Evolutionary conservation across 108 stramenopile genomes (phyloP).

Genomic region (Cyclotella choctawhatcheeana): DNA sequence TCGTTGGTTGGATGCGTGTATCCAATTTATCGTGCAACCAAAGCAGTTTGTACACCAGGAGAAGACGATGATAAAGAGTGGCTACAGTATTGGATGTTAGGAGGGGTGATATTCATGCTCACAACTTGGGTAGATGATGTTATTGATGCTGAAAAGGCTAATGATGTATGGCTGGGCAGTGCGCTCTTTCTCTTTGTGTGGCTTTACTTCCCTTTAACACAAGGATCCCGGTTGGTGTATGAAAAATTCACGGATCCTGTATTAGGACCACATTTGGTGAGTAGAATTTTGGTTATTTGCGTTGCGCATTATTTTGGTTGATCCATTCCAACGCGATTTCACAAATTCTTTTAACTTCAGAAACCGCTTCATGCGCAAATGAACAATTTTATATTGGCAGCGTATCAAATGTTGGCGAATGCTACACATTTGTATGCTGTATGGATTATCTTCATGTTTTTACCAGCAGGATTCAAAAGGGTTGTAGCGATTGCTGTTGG

Average conservation of each 20-base stretch:
- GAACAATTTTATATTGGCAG: slow-evolving; percentile 29
- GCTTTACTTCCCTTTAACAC: slow-evolving; percentile 58
- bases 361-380: slow-evolving; percentile 16
- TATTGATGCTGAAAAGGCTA: slow-evolving; percentile 13
- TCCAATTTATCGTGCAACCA: slow-evolving; percentile 42
- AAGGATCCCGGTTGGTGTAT: slow-evolving; percentile 47
- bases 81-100: slow-evolving; percentile 47
- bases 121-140: slow-evolving; percentile 49
- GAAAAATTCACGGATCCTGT: slow-evolving; percentile 51
- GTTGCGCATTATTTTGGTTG: too few relatives aligned
- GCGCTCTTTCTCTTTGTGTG: slow-evolving; percentile 48
- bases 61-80: slow-evolving; percentile 47
- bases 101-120: slow-evolving; percentile 41
- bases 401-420: slow-evolving; percentile 32
- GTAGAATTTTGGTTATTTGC: too few relatives aligned
- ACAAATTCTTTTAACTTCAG: too few relatives aligned
- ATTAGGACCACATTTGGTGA: slow-evolving; percentile 45
- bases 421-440: slow-evolving; percentile 55
- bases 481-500: slow-evolving; percentile 54
- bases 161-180: slow-evolving; percentile 30
- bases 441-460: slow-evolving; percentile 57
- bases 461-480: slow-evolving; percentile 52
- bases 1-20: slow-evolving; percentile 36
- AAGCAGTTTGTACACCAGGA: slow-evolving; percentile 42
- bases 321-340: too few relatives aligned